These are phyloP conservation scores for Stephanodiscus minutulus DNA, from an alignment of 108 stramenopile genomes.

Conservation along the genomic window DNA sequence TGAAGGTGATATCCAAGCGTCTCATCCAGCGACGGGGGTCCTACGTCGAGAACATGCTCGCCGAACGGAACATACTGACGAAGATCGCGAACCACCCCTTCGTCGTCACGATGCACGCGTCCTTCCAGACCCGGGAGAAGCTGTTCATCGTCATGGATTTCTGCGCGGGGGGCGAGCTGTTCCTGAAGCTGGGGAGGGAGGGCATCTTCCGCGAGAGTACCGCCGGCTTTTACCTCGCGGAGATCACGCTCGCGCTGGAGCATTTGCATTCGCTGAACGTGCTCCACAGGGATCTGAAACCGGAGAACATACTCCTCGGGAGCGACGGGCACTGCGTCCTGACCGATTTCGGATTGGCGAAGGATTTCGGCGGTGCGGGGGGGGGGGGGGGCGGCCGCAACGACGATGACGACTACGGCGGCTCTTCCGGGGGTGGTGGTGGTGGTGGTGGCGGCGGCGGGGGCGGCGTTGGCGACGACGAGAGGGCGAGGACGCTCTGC, in stretches of 20 bases:
- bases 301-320: conserved; percentile 92
- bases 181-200: conserved; percentile 79
- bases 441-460: conserved; percentile 55
- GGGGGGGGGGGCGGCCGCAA: no score
- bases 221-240: conserved; percentile 95
- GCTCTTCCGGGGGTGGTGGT: no score
- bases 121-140: conserved; percentile 95
- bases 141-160: conserved; percentile 98
- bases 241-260: conserved; percentile 93
- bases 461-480: conserved; percentile 54
- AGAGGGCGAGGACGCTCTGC: conserved; percentile 78
- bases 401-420: conserved; percentile 54
- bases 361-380: conserved; percentile 79
- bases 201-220: conserved; percentile 83
- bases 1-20: conserved; percentile 97
- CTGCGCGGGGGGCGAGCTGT: conserved; percentile 95
- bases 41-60: conserved; percentile 84
- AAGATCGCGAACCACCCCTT: conserved; percentile 92
- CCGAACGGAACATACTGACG: conserved; percentile 93
- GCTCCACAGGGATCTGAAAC: conserved; percentile 95
- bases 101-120: conserved; percentile 93
- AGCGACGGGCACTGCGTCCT: conserved; percentile 91
- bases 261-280: conserved; percentile 90
- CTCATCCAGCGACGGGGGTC: conserved; percentile 79
- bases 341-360: conserved; percentile 98